Evolutionary conservation across 2,329 filamentous ascomycete genomes (phyloP).

Genomic region (Waltergamsia citrina): DNA sequence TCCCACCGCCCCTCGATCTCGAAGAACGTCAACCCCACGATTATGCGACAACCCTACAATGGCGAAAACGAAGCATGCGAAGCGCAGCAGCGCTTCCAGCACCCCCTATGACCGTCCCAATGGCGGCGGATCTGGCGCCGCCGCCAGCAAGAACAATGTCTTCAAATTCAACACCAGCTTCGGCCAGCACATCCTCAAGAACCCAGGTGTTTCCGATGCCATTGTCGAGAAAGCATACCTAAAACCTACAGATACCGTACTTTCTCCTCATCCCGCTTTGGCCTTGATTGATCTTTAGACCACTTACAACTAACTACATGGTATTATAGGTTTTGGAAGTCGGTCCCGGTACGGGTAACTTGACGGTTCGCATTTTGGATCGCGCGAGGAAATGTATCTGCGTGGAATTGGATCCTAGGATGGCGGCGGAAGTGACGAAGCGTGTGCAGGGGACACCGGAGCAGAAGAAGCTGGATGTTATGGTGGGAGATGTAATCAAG

Average conservation of each 20-base stretch:
- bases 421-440: slow-evolving; percentile 92
- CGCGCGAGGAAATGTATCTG: slow-evolving; percentile 74
- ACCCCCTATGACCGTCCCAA: slow-evolving; percentile 31
- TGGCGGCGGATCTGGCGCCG: slow-evolving; percentile 9
- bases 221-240: slow-evolving; percentile 68
- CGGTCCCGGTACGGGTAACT: slow-evolving; percentile 79
- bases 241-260: slow-evolving; percentile 82
- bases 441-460: slow-evolving; percentile 84
- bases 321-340: no score
- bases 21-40: no score
- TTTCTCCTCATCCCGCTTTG: no score
- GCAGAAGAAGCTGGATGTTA: slow-evolving; percentile 75
- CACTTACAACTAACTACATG: no score
- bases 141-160: slow-evolving; percentile 58
- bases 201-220: slow-evolving; percentile 72
- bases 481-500: slow-evolving; percentile 85
- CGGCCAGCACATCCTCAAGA: slow-evolving; percentile 85
- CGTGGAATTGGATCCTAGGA: slow-evolving; percentile 89
- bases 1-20: slow-evolving; percentile 8
- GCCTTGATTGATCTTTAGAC: no score
- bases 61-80: slow-evolving; percentile 43
- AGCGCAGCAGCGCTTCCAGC: slow-evolving; percentile 38
- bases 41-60: no score
- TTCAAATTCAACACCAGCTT: slow-evolving; percentile 96
- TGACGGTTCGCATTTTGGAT: slow-evolving; percentile 83